Percentiles rank a stretch among this genome's conserved stretches.
Evolutionary conservation across 139 green algal species (phyloP).

Genomic region (Picochlorum costavermella): DNA sequence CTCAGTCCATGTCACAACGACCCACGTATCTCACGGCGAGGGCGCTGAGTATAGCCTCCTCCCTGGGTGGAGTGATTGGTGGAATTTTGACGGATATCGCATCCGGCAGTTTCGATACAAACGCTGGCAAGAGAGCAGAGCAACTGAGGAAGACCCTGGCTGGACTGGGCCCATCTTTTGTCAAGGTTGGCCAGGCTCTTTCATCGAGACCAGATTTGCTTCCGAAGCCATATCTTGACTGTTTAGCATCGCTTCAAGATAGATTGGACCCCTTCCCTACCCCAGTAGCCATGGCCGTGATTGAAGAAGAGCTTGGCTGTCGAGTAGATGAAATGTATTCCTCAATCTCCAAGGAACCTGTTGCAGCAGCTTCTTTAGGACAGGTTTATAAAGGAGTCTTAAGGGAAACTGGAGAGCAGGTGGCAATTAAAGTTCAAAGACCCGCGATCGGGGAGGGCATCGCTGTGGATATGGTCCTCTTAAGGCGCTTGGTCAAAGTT

Average conservation of each 20-base stretch:
- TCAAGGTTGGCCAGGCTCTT: conserved; percentile 80
- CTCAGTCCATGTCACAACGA: conserved; percentile 20
- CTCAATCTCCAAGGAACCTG: conserved; percentile 55
- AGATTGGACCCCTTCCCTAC: conserved; percentile 34
- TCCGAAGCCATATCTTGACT: conserved; percentile 56
- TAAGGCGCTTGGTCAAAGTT: conserved; percentile 61
- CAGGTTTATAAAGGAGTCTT: conserved; percentile 83
- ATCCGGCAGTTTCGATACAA: conserved; percentile 50
- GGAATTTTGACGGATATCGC: conserved; percentile 51
- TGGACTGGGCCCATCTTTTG: conserved; percentile 67
- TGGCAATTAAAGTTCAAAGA: conserved; percentile 96
- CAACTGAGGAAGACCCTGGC: conserved; percentile 58
- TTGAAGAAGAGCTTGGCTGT: conserved; percentile 77
- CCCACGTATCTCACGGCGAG: conserved; percentile 46
- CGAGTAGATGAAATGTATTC: conserved; percentile 51
- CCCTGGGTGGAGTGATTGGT: conserved; percentile 59
- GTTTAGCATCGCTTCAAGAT: conserved; percentile 68
- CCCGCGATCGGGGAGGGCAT: conserved; percentile 86
- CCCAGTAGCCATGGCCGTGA: conserved; percentile 35
- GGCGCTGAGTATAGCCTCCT: conserved; percentile 41
- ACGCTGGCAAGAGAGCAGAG: conserved; percentile 41
- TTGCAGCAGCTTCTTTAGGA: conserved; percentile 77
- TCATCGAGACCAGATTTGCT: conserved; percentile 57
- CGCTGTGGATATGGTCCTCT: conserved; percentile 81
- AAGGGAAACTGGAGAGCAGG: conserved; percentile 57